Evolutionary conservation across 805 yeast genomes (phyloP), one percentile per base, ranked within the genome.

Genomic region (Debaryomyces castellii): DNA sequence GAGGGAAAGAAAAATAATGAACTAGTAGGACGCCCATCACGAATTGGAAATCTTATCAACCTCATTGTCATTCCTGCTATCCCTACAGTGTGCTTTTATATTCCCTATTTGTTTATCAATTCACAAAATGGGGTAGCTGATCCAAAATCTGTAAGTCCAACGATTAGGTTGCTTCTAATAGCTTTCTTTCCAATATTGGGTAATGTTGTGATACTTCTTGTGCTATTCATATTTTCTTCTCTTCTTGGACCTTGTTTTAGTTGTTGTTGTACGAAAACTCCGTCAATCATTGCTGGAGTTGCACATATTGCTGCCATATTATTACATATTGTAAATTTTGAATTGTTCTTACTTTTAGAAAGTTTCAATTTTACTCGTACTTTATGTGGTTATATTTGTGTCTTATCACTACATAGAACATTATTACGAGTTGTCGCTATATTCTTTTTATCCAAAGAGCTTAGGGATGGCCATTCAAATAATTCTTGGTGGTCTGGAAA

Each of bases 31-130:
- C 28, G 54, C 18, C 47, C 59, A 3, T 48, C 59, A 8, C 40
- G 46, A 17, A 27, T 50, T 32, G 52, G 52, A 41, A 43, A 52
- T 4, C 33, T 63, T 5, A 11, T 50, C 1, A 55, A 54, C 23
- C 55, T 57, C 30, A 48, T 61, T 4, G 24, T 55, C 7, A 10
- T 53, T 3, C 62, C 63, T 6, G 28, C 55, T 2, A 11, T 62
- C 3, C 50, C 50, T 5, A 40, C 54, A 1, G 1, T 47, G 8
- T 45, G 54, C 12, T 53, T 55, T 40, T 78, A 85, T 46, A 67
- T 83, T 43, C 91, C 96, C 0, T 92, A 81, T 64, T 72, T 83
- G 43, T 92, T 87, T 58, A 84, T 87, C 57, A 91, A 90, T 64
- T 76, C 96, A 1, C 97, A 89, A 69, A 88, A 84, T 27, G 97